Evolutionary conservation across 371 early-diverging fungal species (phyloP).

Genomic region (Mucor sp.): DNA sequence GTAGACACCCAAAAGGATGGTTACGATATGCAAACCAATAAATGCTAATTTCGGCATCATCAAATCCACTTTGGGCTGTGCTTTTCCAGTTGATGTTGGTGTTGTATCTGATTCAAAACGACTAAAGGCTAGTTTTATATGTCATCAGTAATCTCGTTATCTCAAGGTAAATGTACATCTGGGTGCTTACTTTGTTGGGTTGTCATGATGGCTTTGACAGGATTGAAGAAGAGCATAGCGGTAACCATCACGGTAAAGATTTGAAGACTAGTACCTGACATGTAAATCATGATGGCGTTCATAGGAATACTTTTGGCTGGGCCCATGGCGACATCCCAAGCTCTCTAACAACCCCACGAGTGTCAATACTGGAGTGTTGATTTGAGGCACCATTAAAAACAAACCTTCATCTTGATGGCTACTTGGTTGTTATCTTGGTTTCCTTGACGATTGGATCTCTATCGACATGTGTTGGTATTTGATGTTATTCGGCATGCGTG

Average conservation of each 20-base stretch:
- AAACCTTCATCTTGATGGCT: conserved; percentile 41
- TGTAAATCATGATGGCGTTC: conserved; percentile 98
- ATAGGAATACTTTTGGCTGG: conserved; percentile 94
- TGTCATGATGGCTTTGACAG: conserved; percentile 77
- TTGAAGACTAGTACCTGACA: conserved; percentile 95
- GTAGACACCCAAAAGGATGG: conserved; percentile 86
- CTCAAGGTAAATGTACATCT: background rate
- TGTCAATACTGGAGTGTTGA: no score
- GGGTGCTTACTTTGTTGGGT: conserved; percentile 62
- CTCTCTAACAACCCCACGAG: conserved; percentile 53
- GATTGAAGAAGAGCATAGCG: conserved; percentile 92
- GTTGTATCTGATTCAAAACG: conserved; percentile 51
- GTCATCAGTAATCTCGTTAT: background rate
- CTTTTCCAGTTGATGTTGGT: conserved; percentile 38
- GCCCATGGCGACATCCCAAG: conserved; percentile 94
- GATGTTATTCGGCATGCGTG: background rate
- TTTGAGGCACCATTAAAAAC: background rate
- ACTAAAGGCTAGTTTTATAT: conserved; percentile 56
- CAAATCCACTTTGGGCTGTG: conserved; percentile 51
- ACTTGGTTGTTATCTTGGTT: conserved; percentile 27
- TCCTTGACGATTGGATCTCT: conserved; percentile 31
- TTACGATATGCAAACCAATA: conserved; percentile 76
- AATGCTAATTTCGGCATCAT: conserved; percentile 80
- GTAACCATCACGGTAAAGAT: conserved; percentile 96
- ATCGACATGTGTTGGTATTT: background rate